Conservation (phyloP, 1,284 basidiomycete genomes). For the Ustilago crameri region DNA sequence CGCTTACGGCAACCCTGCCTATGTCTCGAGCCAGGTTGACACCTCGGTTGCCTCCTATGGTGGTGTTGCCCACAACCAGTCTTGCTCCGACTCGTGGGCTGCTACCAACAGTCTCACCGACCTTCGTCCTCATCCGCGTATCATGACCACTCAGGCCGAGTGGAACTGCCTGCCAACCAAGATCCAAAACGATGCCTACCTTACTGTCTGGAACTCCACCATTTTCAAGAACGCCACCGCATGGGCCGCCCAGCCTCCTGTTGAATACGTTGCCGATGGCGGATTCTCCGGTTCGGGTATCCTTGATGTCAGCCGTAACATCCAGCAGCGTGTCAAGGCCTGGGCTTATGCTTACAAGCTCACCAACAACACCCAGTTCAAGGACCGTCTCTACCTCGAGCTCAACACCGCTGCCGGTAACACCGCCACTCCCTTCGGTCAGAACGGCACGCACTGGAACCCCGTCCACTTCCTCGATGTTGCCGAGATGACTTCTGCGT, state of each 20-base stretch:
- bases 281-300: constrained; percentile 78
- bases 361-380: constrained; percentile 89
- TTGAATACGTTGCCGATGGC: constrained; percentile 81
- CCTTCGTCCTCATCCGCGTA: constrained; percentile 83
- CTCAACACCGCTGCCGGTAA: constrained; percentile 71
- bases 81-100: constrained; percentile 62
- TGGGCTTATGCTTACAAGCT: constrained; percentile 90
- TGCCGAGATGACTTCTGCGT: constrained; percentile 79
- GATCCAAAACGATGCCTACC: constrained; percentile 85
- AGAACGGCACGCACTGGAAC: constrained; percentile 79
- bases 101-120: constrained; percentile 76
- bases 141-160: constrained; percentile 90
- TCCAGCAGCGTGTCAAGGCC: constrained; percentile 91
- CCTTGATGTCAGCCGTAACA: constrained; percentile 86
- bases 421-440: constrained; percentile 70
- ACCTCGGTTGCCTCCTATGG: constrained; percentile 36
- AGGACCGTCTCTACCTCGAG: constrained; percentile 85
- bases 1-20: constrained; percentile 81
- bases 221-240: constrained; percentile 88
- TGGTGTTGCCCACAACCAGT: constrained; percentile 28
- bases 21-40: constrained; percentile 80
- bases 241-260: constrained; percentile 74
- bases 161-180: constrained; percentile 84
- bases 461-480: constrained; percentile 90
- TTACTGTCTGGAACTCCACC: constrained; percentile 86